Base-by-base conservation (phyloP, 2,329 filamentous ascomycete species). In the Neofusicoccum kwambonambiense region DNA sequence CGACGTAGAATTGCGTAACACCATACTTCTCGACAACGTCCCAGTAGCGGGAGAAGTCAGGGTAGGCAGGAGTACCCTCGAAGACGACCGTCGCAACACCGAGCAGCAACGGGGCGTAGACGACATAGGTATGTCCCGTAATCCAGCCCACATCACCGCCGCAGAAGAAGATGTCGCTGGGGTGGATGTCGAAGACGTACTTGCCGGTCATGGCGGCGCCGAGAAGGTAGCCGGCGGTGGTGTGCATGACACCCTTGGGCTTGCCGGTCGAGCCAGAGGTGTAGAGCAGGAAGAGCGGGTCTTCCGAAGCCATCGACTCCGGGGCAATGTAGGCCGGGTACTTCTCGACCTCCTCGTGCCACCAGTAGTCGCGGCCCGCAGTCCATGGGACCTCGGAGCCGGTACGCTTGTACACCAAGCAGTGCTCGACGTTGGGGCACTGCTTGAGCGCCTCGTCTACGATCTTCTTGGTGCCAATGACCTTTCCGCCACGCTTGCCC, bases 131-230 rank as follows among this genome's bases (percentile, higher is more conserved):
- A 82, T 99, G 95, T 17, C 95, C 95, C 35, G 95, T 99, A 77
- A 99, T 98, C 95, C 95, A 99, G 69, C 95, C 95, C 49, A 99
- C 94, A 74, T 99, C 95, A 77, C 95, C 95, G 78, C 93, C 95
- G 73, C 95, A 99, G 86, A 98, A 98, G 86, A 95, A 97, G 68
- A 87, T 88, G 78, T 99, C 95, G 62, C 90, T 88, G 68, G 93
- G 90, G 78, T 99, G 95, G 68, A 99, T 96, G 77, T 99, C 95
- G 76, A 99, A 99, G 68, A 98, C 94, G 78, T 99, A 98, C 81
- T 98, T 99, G 68, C 93, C 94, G 12, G 95, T 99, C 73, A 90
- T 86, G 39, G 95, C 94, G 60, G 93, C 93, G 66, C 95, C 95
- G 7, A 98, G 81, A n/a, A 99, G 86, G 77, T 98, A 99, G 60